A percentile compares a stretch with the other conserved stretches of the same genome.
Conservation (phyloP, 345 rosid genomes). For the Sonneratia alba region DNA sequence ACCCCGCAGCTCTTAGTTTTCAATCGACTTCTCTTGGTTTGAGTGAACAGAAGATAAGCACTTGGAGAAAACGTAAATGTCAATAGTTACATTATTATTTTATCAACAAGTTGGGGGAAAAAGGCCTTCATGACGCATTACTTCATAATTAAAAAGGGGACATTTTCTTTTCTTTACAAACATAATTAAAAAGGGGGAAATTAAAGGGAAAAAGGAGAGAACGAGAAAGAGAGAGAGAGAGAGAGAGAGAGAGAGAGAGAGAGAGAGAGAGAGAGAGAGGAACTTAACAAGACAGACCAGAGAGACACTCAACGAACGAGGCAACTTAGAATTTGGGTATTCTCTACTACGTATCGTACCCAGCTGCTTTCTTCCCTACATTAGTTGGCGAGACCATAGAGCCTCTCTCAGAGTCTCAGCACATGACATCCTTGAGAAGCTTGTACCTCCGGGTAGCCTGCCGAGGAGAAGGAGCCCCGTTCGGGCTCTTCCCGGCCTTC, state of each 20-base stretch:
- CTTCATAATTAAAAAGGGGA: not conserved
- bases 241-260: not conserved
- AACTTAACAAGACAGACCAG: constrained; percentile 2
- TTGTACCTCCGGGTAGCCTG: constrained; percentile 89
- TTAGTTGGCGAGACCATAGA: not conserved
- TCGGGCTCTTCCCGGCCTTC: constrained; percentile 6
- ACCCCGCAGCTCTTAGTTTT: no score
- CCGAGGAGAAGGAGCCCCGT: constrained; percentile 62
- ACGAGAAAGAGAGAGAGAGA: constrained; percentile 7
- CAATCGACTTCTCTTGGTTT: no score
- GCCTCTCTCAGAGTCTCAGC: constrained; percentile 41
- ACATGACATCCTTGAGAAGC: constrained; percentile 99
- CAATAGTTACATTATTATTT: not conserved
- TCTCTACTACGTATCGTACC: constrained; percentile 1
- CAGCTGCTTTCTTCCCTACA: not conserved
- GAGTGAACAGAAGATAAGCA: not conserved
- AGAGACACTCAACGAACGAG: constrained; percentile 16
- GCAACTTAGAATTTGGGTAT: not conserved
- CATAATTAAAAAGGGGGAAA: no score
- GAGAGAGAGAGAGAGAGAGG: constrained; percentile 10
- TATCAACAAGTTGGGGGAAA: not conserved
- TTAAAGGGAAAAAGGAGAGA: constrained; percentile 6
- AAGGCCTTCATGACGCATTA: not conserved
- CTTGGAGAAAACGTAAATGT: not conserved
- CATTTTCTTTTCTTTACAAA: no score